These are phyloP conservation scores for Ogataea pini DNA, from an alignment of 805 yeast species.

Conservation along the genomic window DNA sequence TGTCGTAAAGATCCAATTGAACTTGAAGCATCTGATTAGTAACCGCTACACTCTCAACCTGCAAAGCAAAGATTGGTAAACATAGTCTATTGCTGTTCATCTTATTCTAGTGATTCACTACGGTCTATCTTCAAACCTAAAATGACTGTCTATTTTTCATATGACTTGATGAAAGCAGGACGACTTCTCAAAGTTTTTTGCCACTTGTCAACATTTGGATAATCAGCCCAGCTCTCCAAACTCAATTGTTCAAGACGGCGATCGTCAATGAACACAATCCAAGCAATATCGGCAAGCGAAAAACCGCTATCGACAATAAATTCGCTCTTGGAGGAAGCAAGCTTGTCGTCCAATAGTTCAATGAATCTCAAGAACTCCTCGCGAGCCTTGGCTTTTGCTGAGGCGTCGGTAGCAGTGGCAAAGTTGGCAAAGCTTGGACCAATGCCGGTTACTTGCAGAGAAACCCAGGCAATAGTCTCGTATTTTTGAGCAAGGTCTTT, in stretches of 20 bases:
- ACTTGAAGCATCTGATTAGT: too few relatives aligned
- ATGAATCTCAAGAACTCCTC: background rate
- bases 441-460: constrained; percentile 1
- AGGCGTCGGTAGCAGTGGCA: background rate
- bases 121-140: background rate
- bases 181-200: constrained; percentile 1
- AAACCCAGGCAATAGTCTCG: constrained; percentile 2
- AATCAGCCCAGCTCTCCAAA: background rate
- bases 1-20: too few relatives aligned
- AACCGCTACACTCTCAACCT: too few relatives aligned
- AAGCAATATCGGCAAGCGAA: constrained; percentile 7
- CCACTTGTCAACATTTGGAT: constrained; percentile 4
- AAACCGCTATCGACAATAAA: constrained; percentile 5
- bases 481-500: background rate
- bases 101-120: background rate
- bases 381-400: background rate
- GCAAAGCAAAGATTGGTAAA: too few relatives aligned
- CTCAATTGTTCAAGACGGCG: constrained; percentile 3
- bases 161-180: constrained; percentile 6
- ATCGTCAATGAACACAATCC: constrained; percentile 5
- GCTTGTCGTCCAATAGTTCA: constrained; percentile 1
- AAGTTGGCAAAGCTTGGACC: constrained; percentile 1
- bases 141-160: constrained; percentile 1
- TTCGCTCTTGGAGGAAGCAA: constrained; percentile 3
- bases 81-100: too few relatives aligned